Evolutionary conservation across 208 protist species (phyloP).

Genomic region (Entamoeba invadens): DNA sequence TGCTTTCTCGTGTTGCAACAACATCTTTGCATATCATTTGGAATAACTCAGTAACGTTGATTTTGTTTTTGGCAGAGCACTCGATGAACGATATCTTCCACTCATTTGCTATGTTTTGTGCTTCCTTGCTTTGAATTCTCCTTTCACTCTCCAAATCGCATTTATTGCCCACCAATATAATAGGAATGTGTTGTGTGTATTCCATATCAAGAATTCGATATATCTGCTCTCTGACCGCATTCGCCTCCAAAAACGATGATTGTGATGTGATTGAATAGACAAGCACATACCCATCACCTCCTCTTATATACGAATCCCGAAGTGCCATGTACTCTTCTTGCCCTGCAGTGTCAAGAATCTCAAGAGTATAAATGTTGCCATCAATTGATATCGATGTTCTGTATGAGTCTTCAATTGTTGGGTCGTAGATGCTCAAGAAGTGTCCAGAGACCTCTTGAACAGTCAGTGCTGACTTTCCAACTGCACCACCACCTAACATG

Average conservation of each 20-base stretch:
- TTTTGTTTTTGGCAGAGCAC: constrained; percentile 39
- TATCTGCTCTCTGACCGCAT: constrained; percentile 52
- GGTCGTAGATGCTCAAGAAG: neutral
- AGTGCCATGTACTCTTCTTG: neutral
- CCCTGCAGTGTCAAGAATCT: neutral
- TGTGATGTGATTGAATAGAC: constrained; percentile 33
- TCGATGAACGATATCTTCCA: constrained; percentile 36
- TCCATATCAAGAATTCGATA: constrained; percentile 40
- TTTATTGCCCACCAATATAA: neutral
- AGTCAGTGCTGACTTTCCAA: neutral
- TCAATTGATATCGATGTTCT: neutral
- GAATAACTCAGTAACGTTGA: constrained; percentile 42
- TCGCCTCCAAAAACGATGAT: constrained; percentile 45
- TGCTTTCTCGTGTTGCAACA: too few species aligned
- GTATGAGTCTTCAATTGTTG: neutral
- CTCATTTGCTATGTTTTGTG: neutral
- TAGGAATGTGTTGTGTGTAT: constrained; percentile 7
- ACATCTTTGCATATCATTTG: neutral
- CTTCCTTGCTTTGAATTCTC: neutral
- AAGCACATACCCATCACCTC: neutral
- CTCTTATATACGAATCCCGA: neutral
- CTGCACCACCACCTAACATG: neutral
- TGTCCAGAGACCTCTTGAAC: neutral
- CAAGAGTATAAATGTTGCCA: neutral
- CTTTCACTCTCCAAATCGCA: neutral